A percentile compares a stretch with the other conserved stretches of the same genome.
These are phyloP conservation scores for Exserohilum turcica DNA, from an alignment of 2,329 filamentous ascomycete genomes.

Conservation along the genomic window DNA sequence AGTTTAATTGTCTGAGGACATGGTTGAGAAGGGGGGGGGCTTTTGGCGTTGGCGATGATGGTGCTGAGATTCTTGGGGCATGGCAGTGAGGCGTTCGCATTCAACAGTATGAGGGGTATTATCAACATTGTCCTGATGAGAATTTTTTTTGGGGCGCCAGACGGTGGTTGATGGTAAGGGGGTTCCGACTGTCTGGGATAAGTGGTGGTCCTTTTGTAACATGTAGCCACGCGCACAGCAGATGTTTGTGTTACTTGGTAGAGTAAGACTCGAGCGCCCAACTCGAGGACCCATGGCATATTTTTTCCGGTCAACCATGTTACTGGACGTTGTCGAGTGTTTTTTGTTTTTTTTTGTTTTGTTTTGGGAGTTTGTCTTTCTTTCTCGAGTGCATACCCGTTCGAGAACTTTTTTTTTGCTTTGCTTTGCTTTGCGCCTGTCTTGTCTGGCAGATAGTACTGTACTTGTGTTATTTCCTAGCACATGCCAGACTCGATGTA, in stretches of 20 bases:
- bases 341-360: neutral
- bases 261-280: neutral
- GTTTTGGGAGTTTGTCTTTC: no score
- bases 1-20: conserved; percentile 12
- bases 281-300: neutral
- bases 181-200: neutral
- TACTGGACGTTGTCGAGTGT: no score
- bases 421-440: no score
- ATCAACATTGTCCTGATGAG: neutral
- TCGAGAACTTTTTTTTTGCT: no score
- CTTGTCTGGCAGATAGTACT: neutral
- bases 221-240: conserved; percentile 9
- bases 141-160: neutral
- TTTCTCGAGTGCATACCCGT: no score
- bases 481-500: neutral
- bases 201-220: neutral
- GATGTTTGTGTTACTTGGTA: conserved; percentile 3
- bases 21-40: neutral
- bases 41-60: conserved; percentile 7
- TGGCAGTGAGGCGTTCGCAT: conserved; percentile 5
- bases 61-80: conserved; percentile 1
- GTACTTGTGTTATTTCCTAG: no score
- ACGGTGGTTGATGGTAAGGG: neutral
- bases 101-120: neutral
- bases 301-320: neutral